phyloP scores from a whole-genome alignment of 306 rosid genomes.

The Dicorynia guianensis region DNA sequence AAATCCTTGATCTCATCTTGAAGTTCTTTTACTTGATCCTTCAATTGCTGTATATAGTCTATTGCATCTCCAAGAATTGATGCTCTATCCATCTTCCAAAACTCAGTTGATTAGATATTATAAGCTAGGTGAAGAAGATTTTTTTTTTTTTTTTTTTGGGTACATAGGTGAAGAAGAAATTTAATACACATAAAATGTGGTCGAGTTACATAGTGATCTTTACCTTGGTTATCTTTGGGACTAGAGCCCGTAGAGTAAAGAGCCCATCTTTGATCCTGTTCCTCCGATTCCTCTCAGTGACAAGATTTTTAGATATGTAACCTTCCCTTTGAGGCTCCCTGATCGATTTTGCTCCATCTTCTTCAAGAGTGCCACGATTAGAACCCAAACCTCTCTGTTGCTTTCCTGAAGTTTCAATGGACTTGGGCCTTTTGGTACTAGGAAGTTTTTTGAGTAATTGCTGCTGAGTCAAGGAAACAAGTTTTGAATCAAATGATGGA shows the following conservation, averaged over 20 bases:
- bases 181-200: neutral
- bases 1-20: slow-evolving; percentile 54
- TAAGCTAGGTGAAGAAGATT: slow-evolving; percentile 20
- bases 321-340: slow-evolving; percentile 45
- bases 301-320: slow-evolving; percentile 70
- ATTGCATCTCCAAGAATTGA: slow-evolving; percentile 74
- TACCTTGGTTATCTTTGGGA: slow-evolving; percentile 92
- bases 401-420: slow-evolving; percentile 41
- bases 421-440: slow-evolving; percentile 30
- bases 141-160: too few relatives aligned
- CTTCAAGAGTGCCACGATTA: slow-evolving; percentile 39
- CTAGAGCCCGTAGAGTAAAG: slow-evolving; percentile 71
- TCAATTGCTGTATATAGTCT: slow-evolving; percentile 71
- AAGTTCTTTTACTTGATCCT: slow-evolving; percentile 54
- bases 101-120: slow-evolving; percentile 13
- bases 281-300: slow-evolving; percentile 87
- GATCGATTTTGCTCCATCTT: slow-evolving; percentile 38
- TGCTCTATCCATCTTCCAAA: slow-evolving; percentile 75
- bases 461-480: slow-evolving; percentile 22
- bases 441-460: slow-evolving; percentile 39
- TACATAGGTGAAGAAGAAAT: slow-evolving; percentile 27
- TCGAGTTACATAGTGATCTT: slow-evolving; percentile 10
- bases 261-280: slow-evolving; percentile 62
- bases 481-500: slow-evolving; percentile 48
- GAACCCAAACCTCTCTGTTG: slow-evolving; percentile 39